Conservation (phyloP, 768 basidiomycete genomes). For the Pisolithus tinctorius region DNA sequence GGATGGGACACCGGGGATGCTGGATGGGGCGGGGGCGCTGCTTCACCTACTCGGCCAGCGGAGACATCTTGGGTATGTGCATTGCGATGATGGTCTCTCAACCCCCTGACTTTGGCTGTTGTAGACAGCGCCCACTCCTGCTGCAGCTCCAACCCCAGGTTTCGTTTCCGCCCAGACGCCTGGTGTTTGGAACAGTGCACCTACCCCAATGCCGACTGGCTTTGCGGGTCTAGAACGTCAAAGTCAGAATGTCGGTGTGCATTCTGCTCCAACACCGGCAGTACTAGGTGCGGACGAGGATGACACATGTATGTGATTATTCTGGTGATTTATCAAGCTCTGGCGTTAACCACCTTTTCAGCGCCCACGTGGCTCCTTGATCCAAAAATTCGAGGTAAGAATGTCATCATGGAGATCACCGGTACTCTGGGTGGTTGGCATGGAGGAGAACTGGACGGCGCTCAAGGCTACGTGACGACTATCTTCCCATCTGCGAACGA, state of each 20-base stretch:
- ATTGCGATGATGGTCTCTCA: constrained; percentile 14
- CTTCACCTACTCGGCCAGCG: constrained; percentile 28
- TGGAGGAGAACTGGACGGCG: constrained; percentile 23
- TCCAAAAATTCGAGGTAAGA: constrained; percentile 20
- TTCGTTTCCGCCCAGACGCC: constrained; percentile 25
- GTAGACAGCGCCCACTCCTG: constrained; percentile 33
- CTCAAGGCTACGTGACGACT: constrained; percentile 22
- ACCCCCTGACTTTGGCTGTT: constrained; percentile 5
- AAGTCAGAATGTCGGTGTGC: constrained; percentile 9
- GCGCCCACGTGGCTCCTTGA: constrained; percentile 24
- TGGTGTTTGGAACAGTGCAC: constrained; percentile 24
- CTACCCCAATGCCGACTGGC: constrained; percentile 20
- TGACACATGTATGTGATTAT: constrained; percentile 18
- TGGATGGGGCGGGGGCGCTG: constrained; percentile 25
- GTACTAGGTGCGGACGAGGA: constrained; percentile 23
- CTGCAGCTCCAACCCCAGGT: constrained; percentile 34
- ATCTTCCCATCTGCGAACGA: constrained; percentile 22
- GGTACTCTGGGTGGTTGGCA: constrained; percentile 20
- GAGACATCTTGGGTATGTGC: constrained; percentile 30
- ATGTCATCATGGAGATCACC: constrained; percentile 23
- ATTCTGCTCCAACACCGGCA: constrained; percentile 27
- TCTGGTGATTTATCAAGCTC: constrained; percentile 15
- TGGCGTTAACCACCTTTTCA: constrained; percentile 7
- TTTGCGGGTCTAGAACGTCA: constrained; percentile 18
- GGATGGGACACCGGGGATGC: constrained; percentile 20